Evolutionary conservation across 1,139 yeast genomes (phyloP).

Genomic region (Geotrichum fermentans): DNA sequence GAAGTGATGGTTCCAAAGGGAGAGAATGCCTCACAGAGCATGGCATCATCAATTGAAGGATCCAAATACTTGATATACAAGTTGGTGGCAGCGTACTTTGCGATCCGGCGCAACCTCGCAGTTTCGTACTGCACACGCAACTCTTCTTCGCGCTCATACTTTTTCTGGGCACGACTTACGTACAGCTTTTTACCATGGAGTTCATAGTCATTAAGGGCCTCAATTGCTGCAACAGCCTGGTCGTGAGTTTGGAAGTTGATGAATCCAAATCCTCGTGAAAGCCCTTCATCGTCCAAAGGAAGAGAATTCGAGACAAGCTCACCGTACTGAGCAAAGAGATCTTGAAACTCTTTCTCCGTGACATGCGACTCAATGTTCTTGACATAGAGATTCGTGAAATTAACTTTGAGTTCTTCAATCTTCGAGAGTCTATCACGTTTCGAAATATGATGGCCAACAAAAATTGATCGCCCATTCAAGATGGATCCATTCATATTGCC

Average conservation of each 20-base stretch:
- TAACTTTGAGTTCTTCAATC: slow-evolving; percentile 74
- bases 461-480: slow-evolving; percentile 78
- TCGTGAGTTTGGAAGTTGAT: slow-evolving; percentile 77
- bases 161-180: slow-evolving; percentile 93
- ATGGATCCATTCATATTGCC: slow-evolving; percentile 87
- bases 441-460: slow-evolving; percentile 80
- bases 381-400: slow-evolving; percentile 81
- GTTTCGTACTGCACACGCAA: slow-evolving; percentile 64
- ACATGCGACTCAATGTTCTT: slow-evolving; percentile 60
- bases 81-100: slow-evolving; percentile 43
- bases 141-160: slow-evolving; percentile 83
- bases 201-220: slow-evolving; percentile 70
- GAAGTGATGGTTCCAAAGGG: slow-evolving; percentile 86
- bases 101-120: slow-evolving; percentile 4
- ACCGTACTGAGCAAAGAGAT: slow-evolving; percentile 47
- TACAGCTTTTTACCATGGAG: slow-evolving; percentile 69
- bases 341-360: slow-evolving; percentile 15
- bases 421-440: slow-evolving; percentile 82
- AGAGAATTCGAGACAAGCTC: slow-evolving; percentile 57
- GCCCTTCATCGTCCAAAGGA: slow-evolving; percentile 72
- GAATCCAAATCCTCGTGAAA: slow-evolving; percentile 85
- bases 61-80: slow-evolving; percentile 86
- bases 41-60: slow-evolving; percentile 74
- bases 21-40: slow-evolving; percentile 73
- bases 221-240: slow-evolving; percentile 76